Evolutionary conservation across 1,139 yeast genomes (phyloP).

Genomic region (Tardiomyces blankii): DNA sequence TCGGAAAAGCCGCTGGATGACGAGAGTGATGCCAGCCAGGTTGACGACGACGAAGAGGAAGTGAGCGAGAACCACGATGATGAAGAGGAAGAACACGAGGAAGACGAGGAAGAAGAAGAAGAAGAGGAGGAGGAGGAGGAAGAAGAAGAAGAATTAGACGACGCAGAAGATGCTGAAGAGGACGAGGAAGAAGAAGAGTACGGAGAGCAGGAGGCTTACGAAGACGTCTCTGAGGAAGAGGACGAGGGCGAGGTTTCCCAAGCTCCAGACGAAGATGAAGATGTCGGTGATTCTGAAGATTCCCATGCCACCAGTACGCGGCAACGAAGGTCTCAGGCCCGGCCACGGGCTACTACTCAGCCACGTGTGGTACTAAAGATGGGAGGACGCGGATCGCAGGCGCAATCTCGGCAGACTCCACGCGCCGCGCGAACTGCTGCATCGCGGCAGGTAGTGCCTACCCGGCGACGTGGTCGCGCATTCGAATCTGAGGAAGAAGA

Average conservation of each 20-base stretch:
- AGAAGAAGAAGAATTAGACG: slow-evolving; percentile 8
- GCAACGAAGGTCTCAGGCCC: neutral
- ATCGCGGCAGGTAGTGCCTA: no score
- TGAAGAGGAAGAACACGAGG: slow-evolving; percentile 6
- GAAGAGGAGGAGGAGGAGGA: slow-evolving; percentile 13
- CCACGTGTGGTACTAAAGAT: neutral
- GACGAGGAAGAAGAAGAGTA: slow-evolving; percentile 12
- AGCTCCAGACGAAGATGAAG: slow-evolving; percentile 4
- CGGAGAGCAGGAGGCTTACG: slow-evolving; percentile 9
- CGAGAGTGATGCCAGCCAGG: slow-evolving; percentile 1
- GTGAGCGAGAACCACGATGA: slow-evolving; percentile 3
- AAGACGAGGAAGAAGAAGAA: slow-evolving; percentile 11
- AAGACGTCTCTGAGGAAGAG: slow-evolving; percentile 11
- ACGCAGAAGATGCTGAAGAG: slow-evolving; percentile 6
- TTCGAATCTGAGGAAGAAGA: slow-evolving; percentile 1
- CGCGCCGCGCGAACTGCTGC: no score
- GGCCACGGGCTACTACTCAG: neutral
- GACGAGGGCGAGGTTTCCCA: slow-evolving; percentile 9
- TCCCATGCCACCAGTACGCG: neutral
- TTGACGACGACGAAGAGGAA: slow-evolving; percentile 6
- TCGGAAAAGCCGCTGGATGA: slow-evolving; percentile 5
- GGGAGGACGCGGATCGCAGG: neutral
- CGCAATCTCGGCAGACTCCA: no score
- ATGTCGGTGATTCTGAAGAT: no score
- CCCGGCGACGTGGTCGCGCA: no score